Base-by-base conservation (phyloP, 163 green algal species). In the Chlorella variabilis region DNA sequence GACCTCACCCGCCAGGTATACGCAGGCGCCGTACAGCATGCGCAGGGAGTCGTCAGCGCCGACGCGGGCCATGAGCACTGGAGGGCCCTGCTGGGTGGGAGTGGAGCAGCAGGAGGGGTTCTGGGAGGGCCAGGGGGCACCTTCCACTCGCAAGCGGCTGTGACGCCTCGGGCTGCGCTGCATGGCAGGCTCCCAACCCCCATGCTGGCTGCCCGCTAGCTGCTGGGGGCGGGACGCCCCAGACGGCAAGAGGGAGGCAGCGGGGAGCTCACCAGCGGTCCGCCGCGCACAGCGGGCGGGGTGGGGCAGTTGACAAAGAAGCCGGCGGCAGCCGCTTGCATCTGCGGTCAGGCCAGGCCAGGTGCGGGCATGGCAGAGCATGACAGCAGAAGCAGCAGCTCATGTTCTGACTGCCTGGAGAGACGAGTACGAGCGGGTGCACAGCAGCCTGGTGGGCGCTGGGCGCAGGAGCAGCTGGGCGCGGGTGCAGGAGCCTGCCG, bases 1-100 rank as follows among this genome's bases (percentile, higher is more conserved):
- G 6, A 15, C 20, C 71, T 29, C 71, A 68, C 71, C 71, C 29
- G 33, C 71, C 36, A 78, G 71, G 49, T 78, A 78, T 15, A 78
- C 41, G 36, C 71, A 78, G 34, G 71, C 36, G 11, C 36, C 15
- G 34, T 51, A 51, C 18, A 68, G 7, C 1, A 20, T 9, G 23
- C n/a, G 71, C 51, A 78, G 49, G 20, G n/a, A 29, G 23, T 54
- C 25, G 34, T 31, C n/a, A 31, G 11, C 31, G 39, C 45, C 34
- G 33, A n/a, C 20, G 21, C 69, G 45, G 45, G 63, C 63, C 69
- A 77, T 77, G 4, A 77, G 29, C 29, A 62, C 42, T 1, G 45
- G 29, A 4, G n/a, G 2, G n/a, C n/a, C 39, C 69, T 76, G 69
- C 42, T 8, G 27, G 38, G 65, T 8, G 1, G 66, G 7, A 23